Evolutionary conservation across 805 yeast species (phyloP), one percentile per base, ranked within the genome.

Genomic region (Grigorovia humatica): DNA sequence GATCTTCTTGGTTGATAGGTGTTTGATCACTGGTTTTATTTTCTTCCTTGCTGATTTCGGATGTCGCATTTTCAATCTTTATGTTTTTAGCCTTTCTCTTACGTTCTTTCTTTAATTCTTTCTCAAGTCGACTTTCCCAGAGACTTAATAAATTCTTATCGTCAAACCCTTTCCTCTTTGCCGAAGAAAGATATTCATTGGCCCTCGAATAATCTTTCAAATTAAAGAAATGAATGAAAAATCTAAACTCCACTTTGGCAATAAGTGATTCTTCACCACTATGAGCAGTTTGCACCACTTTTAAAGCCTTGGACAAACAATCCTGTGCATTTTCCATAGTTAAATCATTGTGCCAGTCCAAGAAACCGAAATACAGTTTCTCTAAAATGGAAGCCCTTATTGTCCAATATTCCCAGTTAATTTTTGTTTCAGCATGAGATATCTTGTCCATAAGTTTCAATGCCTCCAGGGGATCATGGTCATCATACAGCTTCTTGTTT

Each of bases 191-290:
- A 53, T 72, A 71, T 18, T 58, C 61, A n/a, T 69, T 58, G 0
- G 87, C 78, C 20, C 61, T 59, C 5, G 54, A 54, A 54, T 64
- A 74, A 1, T 73, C 63, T 58, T 78, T 79, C 51, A 67, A 64
- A 43, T 71, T 69, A 61, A 71, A 80, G 52, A 68, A 70, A n/a
- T 70, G 66, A 51, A 81, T 65, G 5, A 80, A 80, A 49, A 74
- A 66, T 20, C 80, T 68, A 57, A 75, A 79, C 57, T 76, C 70
- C 38, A 79, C 74, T 18, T 70, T 59, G 1, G 77, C 80, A 40
- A 79, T 72, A 23, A 74, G 75, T 2, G 64, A 64, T 48, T 79
- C 62, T 51, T 72, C 76, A 0, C 80, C 80, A 41, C 75, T 62
- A 6, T 64, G 66, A 43, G 70, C 68, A 1, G 84, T 83, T 38